Evolutionary conservation across 441 rosid genomes (phyloP).

Genomic region (Viola pubescens): DNA sequence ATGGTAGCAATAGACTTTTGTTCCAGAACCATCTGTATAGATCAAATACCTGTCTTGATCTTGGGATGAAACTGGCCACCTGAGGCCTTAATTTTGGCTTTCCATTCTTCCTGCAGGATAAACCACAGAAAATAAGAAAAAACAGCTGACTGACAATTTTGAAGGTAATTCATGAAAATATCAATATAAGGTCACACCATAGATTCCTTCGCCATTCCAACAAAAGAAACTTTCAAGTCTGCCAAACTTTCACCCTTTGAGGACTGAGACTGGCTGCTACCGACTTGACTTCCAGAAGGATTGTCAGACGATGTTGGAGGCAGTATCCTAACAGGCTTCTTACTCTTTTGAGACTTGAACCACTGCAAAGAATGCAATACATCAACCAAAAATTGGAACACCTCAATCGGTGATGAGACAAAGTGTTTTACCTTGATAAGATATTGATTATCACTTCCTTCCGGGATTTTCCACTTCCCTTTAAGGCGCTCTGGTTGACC

Average conservation of each 20-base stretch:
- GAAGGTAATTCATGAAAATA: conserved; percentile 7
- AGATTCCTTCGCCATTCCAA: conserved; percentile 57
- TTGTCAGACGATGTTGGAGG: conserved; percentile 37
- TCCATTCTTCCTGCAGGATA: conserved; percentile 75
- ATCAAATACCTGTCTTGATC: conserved; percentile 58
- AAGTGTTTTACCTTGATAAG: conserved; percentile 50
- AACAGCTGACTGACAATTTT: neutral
- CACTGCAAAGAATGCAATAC: conserved; percentile 49
- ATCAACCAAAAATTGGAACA: conserved; percentile 16
- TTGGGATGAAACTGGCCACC: conserved; percentile 73
- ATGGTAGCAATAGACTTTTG: conserved; percentile 7
- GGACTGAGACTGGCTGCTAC: conserved; percentile 35
- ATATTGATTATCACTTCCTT: conserved; percentile 51
- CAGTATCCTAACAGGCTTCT: conserved; percentile 61
- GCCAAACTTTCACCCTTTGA: conserved; percentile 58
- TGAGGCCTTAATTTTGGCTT: conserved; percentile 58
- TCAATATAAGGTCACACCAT: conserved; percentile 30
- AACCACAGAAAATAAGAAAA: conserved; percentile 14
- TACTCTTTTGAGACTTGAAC: conserved; percentile 71
- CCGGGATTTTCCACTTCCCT: conserved; percentile 87
- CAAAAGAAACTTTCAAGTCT: conserved; percentile 59
- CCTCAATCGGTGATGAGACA: conserved; percentile 6
- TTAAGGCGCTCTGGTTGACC: conserved; percentile 58
- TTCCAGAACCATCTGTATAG: conserved; percentile 8
- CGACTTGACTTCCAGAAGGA: conserved; percentile 38